Evolutionary conservation across 208 protist genomes (phyloP).

Genomic region (Naegleria gruberi): DNA sequence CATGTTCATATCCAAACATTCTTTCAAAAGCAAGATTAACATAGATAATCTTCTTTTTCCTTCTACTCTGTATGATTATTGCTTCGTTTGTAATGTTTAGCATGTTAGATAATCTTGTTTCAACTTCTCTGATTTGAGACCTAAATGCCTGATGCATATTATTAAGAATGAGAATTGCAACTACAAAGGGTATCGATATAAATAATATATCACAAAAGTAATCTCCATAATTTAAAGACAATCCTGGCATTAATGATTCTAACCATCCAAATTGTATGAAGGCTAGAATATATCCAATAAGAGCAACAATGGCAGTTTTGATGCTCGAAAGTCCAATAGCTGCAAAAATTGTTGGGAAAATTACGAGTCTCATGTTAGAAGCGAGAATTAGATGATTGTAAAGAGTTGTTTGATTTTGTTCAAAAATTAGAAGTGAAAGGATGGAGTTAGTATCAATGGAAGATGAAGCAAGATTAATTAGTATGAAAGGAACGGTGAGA

Average conservation of each 20-base stretch:
- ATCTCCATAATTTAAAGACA: not conserved
- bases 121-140: not conserved
- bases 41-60: not conserved
- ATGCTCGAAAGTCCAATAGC: not conserved
- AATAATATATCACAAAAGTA: not conserved
- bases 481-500: not conserved
- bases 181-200: not conserved
- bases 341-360: conserved; percentile 1
- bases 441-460: not conserved
- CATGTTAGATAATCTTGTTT: not conserved
- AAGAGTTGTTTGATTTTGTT: not conserved
- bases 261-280: not conserved
- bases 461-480: not conserved
- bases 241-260: not conserved
- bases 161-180: not conserved
- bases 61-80: not conserved
- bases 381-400: not conserved
- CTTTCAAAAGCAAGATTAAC: conserved; percentile 6
- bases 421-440: not conserved
- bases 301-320: no score
- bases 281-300: not conserved
- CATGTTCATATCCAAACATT: not conserved
- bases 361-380: not conserved
- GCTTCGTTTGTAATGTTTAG: not conserved
- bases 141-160: not conserved